Evolutionary conservation across 306 rosid genomes (phyloP).

Genomic region (Ochetophila trinervis): DNA sequence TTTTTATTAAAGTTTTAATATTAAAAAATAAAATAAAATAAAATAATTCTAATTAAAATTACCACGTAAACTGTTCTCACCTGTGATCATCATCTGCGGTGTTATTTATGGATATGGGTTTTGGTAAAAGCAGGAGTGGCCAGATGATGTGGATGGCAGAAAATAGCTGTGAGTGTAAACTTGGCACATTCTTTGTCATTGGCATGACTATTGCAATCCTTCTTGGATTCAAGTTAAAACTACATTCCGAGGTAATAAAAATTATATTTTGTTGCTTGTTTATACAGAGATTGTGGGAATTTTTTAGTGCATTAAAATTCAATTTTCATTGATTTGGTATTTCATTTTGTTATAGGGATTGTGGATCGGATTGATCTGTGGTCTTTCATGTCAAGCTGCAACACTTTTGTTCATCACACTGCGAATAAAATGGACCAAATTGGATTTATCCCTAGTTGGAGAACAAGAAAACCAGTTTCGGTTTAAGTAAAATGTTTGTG

Average conservation of each 20-base stretch:
- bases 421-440: constrained; percentile 40
- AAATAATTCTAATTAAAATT: no score
- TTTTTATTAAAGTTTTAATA: no score
- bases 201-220: constrained; percentile 61
- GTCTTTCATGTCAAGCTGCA: constrained; percentile 46
- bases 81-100: no score
- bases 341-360: constrained; percentile 49
- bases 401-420: constrained; percentile 40
- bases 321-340: neutral
- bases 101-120: neutral
- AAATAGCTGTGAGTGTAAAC: constrained; percentile 56
- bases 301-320: neutral
- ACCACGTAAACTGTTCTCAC: no score
- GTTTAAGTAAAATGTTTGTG: no score
- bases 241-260: constrained; percentile 48
- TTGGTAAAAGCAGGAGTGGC: constrained; percentile 52
- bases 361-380: constrained; percentile 76
- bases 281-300: neutral
- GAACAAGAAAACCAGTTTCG: no score
- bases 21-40: no score
- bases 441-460: no score
- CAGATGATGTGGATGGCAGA: constrained; percentile 86
- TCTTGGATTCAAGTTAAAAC: constrained; percentile 56
- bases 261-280: neutral
- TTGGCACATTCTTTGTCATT: constrained; percentile 58